These are phyloP conservation scores for Pittosporum tobira DNA, from an alignment of 129 eudicot genomes.

Conservation along the genomic window DNA sequence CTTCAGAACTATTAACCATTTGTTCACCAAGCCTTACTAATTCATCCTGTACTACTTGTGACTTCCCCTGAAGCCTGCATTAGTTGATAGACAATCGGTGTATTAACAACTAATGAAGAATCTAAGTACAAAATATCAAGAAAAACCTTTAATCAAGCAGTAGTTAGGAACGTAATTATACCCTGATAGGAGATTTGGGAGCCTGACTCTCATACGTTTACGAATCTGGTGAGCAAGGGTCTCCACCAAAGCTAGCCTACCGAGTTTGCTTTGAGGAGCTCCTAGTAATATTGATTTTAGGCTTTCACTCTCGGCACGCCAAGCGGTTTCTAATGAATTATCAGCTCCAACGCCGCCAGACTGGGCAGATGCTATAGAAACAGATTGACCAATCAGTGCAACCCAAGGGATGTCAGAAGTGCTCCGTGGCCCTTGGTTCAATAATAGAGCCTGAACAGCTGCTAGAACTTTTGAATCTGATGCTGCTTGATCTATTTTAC, in stretches of 20 bases:
- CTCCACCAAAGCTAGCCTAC: conserved; percentile 92
- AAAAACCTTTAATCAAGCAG: neutral
- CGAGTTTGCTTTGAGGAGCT: conserved; percentile 92
- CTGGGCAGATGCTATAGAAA: conserved; percentile 86
- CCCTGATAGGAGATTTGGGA: conserved; percentile 97
- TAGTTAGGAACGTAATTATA: conserved; percentile 23
- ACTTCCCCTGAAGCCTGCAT: conserved; percentile 93
- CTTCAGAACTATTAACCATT: conserved; percentile 91
- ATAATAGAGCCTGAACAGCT: conserved; percentile 96
- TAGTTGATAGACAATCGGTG: neutral
- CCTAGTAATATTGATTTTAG: conserved; percentile 85
- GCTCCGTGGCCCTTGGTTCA: conserved; percentile 94
- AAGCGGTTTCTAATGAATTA: conserved; percentile 91
- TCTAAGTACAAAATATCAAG: neutral
- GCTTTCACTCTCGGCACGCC: conserved; percentile 98
- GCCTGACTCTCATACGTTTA: conserved; percentile 83
- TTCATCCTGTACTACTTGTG: conserved; percentile 91
- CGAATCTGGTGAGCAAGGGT: conserved; percentile 87
- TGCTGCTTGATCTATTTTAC: conserved; percentile 94
- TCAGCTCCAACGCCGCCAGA: conserved; percentile 83
- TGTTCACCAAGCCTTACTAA: conserved; percentile 88
- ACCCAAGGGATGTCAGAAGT: conserved; percentile 92
- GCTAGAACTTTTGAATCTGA: conserved; percentile 93
- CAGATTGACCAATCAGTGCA: conserved; percentile 95
- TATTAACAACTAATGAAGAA: conserved; percentile 1